Percentiles rank a stretch among this genome's conserved stretches.
These are phyloP conservation scores for Xylariaceae sp. DNA, from an alignment of 2,329 filamentous ascomycete genomes.

Conservation along the genomic window DNA sequence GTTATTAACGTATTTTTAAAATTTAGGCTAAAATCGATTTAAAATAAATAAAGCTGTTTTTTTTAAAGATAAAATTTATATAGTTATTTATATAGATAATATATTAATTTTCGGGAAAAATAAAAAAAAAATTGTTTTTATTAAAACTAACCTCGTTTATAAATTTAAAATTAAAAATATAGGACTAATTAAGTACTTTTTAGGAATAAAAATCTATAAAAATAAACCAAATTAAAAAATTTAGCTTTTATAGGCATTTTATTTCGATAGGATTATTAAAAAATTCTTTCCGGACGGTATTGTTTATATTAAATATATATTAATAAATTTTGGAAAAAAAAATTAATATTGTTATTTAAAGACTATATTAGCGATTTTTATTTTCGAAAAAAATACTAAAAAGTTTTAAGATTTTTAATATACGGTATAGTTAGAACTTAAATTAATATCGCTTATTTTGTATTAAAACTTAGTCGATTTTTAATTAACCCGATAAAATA, in stretches of 20 bases:
- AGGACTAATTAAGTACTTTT: not conserved
- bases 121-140: not conserved
- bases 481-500: not conserved
- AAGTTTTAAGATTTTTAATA: not conserved
- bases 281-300: not conserved
- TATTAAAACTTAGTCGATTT: not conserved
- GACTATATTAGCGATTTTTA: not conserved
- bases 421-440: not conserved
- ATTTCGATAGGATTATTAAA: not conserved
- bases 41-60: not conserved
- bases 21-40: not conserved
- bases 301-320: not conserved
- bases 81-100: not conserved
- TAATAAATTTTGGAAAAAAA: not conserved
- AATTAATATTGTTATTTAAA: not conserved
- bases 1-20: not conserved
- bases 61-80: not conserved
- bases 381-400: not conserved
- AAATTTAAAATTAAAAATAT: not conserved
- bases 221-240: not conserved
- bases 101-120: not conserved
- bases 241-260: not conserved
- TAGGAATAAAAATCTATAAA: not conserved
- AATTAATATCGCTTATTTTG: not conserved
- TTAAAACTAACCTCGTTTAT: not conserved